phyloP scores from a whole-genome alignment of 345 rosid species.

The Odontarrhena argentea region DNA sequence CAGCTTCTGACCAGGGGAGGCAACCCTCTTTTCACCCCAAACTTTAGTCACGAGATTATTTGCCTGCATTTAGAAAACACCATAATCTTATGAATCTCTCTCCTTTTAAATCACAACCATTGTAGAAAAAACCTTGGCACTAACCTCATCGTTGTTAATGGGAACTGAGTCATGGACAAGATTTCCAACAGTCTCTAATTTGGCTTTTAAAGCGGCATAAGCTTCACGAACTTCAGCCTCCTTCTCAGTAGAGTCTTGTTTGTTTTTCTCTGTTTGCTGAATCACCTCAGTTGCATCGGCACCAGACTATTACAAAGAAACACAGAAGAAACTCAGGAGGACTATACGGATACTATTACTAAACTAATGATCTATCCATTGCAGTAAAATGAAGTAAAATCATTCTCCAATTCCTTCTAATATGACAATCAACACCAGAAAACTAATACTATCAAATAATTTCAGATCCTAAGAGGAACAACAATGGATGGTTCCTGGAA shows the following conservation, averaged over 20 bases:
- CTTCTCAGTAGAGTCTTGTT: constrained; percentile 52
- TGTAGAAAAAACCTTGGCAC: background rate
- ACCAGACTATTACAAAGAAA: constrained; percentile 41
- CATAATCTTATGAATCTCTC: constrained; percentile 3
- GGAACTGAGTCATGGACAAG: constrained; percentile 92
- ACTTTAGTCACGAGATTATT: constrained; percentile 61
- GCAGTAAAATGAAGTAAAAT: background rate
- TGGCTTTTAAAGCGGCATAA: constrained; percentile 54
- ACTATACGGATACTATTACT: too few species aligned
- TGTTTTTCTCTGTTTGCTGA: constrained; percentile 57
- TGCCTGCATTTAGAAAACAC: constrained; percentile 50
- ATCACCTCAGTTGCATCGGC: constrained; percentile 62
- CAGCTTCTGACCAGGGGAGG: constrained; percentile 48
- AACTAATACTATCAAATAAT: background rate
- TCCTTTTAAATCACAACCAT: background rate
- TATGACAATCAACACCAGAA: background rate
- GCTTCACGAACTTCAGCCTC: constrained; percentile 76
- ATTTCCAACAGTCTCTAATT: constrained; percentile 72
- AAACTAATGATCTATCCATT: background rate
- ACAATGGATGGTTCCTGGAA: background rate
- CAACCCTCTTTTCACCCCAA: constrained; percentile 65
- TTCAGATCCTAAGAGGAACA: constrained; percentile 4
- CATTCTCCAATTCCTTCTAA: background rate
- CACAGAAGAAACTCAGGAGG: background rate
- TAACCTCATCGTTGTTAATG: constrained; percentile 70